Conservation (phyloP, 2,329 filamentous ascomycete species). For the Orbilia brochopaga region DNA sequence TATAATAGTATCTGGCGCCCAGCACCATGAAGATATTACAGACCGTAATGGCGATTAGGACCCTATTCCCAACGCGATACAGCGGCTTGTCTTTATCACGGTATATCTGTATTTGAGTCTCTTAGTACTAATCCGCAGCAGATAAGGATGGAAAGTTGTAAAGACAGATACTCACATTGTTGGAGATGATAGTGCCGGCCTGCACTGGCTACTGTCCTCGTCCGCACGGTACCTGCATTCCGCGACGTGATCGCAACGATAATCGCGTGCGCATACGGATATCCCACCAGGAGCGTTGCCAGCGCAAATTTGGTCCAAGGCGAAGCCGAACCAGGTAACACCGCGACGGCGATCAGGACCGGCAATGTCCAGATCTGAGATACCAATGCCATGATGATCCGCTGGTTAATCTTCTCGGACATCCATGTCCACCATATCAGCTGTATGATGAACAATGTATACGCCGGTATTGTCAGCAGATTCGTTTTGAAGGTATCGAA, state of each 20-base stretch:
- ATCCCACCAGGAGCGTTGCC: conserved; percentile 62
- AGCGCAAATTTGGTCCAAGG: conserved; percentile 64
- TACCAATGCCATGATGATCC: conserved; percentile 62
- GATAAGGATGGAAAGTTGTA: no score
- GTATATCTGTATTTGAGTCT: no score
- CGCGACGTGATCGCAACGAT: conserved; percentile 68
- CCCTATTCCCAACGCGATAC: conserved; percentile 65
- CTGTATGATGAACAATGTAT: conserved; percentile 62
- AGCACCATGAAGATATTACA: conserved; percentile 64
- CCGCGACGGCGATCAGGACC: conserved; percentile 63
- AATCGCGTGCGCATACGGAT: conserved; percentile 67
- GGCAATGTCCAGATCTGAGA: conserved; percentile 68
- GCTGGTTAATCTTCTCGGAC: conserved; percentile 63
- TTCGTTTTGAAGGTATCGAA: conserved; percentile 70
- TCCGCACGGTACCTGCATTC: conserved; percentile 69
- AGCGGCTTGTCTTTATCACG: conserved; percentile 64
- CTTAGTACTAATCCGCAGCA: no score
- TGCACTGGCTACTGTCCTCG: conserved; percentile 67
- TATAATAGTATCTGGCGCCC: conserved; percentile 64
- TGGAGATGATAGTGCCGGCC: conserved; percentile 59
- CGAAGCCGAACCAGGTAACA: conserved; percentile 57
- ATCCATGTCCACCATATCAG: conserved; percentile 63
- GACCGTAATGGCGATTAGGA: conserved; percentile 63
- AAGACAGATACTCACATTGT: conserved; percentile 60
- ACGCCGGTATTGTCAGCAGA: conserved; percentile 67